Conservation (phyloP, 164 flowering plant genomes). For the Cinnamomum chago region DNA sequence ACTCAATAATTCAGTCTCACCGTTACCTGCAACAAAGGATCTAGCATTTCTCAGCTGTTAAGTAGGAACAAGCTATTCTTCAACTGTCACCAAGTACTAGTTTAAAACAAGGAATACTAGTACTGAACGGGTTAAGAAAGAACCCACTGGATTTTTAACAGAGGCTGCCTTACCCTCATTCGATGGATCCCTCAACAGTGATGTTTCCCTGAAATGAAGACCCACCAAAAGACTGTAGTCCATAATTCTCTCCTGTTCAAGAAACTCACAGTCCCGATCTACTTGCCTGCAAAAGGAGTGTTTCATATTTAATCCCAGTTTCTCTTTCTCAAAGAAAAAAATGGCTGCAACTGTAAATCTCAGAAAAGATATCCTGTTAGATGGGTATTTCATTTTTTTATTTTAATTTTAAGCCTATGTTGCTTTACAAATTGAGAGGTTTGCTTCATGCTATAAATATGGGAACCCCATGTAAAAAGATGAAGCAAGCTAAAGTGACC, state of each 20-base stretch:
- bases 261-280: constrained; percentile 81
- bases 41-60: neutral
- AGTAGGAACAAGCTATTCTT: neutral
- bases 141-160: constrained; percentile 21
- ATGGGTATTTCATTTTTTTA: neutral
- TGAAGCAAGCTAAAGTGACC: neutral
- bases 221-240: constrained; percentile 89
- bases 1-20: constrained; percentile 24
- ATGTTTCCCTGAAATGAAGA: constrained; percentile 62
- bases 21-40: constrained; percentile 30
- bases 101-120: neutral
- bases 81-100: neutral
- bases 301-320: neutral
- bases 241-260: constrained; percentile 89
- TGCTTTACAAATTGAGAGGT: neutral
- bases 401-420: no score
- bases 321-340: neutral
- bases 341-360: neutral
- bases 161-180: constrained; percentile 20
- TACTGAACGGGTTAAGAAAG: neutral
- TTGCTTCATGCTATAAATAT: no score
- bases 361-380: neutral
- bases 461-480: neutral
- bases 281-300: constrained; percentile 60
- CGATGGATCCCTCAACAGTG: constrained; percentile 22